Base-by-base conservation (phyloP, 2,329 filamentous ascomycete genomes). In the Aphanocladium album region DNA sequence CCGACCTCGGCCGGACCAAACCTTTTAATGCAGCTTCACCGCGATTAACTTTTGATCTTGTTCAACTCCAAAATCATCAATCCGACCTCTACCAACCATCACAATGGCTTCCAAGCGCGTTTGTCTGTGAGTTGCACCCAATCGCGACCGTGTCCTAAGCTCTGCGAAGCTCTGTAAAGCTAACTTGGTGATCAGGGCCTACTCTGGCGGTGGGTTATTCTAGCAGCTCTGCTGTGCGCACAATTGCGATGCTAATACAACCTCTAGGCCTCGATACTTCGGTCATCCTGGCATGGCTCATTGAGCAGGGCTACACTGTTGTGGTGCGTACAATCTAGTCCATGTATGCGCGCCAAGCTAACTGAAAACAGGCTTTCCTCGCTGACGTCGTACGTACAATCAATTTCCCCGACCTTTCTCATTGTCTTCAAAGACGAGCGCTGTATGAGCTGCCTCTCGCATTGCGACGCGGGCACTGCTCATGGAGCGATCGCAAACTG, bases 351-450 rank as follows among this genome's bases (percentile, higher is more conserved):
- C 12, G 11, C 19, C 19, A 49, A 25, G 19, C 12, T 14, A 45
- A 45, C 41, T 45, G 9, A 49, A 14, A 23, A 49, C 45, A 23
- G 21, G 25, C 47, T 75, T 77, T 73, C 66, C 77, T 87, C 75
- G 86, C 85, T 75, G 80, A 89, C 76, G 83, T 88, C 68, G 30
- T 30, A 30, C 30, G 30, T 30, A 30, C 30, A 30, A 5, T 5
- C 30, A 30, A 30, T 30, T 30, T 30, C 30, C n/a, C 30, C 30
- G 30, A 30, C 30, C 5, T 30, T 30, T 30, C 5, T 30, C 30
- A 5, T 30, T 9, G 30, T 30, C 9, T 30, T 30, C 30, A 9
- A 30, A 30, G 30, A 30, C 30, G 30, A 30, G 30, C 30, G 9
- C 30, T 30, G 30, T 9, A 30, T 9, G 30, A 30, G 5, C 5